Percentiles rank a stretch among this genome's conserved stretches.
Conservation (phyloP, 2,329 filamentous ascomycete genomes). For the Hypoxylon sp. region DNA sequence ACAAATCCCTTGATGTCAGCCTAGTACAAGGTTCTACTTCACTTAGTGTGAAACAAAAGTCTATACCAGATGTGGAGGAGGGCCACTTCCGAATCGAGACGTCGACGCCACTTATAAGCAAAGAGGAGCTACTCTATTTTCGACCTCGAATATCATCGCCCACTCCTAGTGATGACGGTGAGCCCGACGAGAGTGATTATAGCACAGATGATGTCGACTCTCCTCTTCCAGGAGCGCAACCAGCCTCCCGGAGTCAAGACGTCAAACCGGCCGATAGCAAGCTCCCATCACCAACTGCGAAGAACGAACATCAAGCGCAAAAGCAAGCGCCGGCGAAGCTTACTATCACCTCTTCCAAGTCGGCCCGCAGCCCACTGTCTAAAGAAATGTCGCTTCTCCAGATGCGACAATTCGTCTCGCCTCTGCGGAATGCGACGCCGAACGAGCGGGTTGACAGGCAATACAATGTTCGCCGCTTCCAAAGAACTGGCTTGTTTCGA, state of each 20-base stretch:
- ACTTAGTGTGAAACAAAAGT: background rate
- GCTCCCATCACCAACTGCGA: background rate
- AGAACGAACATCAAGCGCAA: background rate
- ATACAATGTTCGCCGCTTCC: background rate
- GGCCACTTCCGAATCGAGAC: background rate
- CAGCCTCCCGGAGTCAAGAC: background rate
- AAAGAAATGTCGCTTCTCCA: background rate
- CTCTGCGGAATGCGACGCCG: background rate
- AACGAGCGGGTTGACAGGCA: background rate
- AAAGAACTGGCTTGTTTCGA: background rate
- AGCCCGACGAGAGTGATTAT: background rate
- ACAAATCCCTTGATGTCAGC: background rate
- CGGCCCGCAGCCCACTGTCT: background rate
- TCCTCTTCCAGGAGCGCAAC: background rate
- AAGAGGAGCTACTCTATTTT: background rate
- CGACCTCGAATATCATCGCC: background rate
- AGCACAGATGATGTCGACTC: background rate
- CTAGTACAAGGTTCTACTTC: background rate
- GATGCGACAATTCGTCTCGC: background rate
- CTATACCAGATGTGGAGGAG: background rate
- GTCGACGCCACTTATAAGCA: background rate
- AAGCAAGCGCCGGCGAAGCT: background rate
- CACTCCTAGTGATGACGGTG: background rate
- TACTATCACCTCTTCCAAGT: background rate
- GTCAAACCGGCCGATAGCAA: background rate